Conservation (phyloP, 257 asterid species). For the Jaltomata sinuosa region DNA sequence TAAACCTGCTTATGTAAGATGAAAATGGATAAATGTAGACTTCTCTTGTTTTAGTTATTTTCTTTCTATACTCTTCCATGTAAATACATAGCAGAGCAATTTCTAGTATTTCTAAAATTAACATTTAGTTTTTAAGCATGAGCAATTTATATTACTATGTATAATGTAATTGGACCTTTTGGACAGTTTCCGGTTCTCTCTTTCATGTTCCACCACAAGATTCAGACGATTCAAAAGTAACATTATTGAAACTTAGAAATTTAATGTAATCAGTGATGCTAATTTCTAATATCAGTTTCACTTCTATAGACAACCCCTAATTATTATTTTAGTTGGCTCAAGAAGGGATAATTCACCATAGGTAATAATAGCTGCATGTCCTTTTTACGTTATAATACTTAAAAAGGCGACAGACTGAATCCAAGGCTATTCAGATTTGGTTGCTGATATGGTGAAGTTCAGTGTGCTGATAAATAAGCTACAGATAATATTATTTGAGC, state of each 20-base stretch:
- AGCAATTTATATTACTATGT: not conserved
- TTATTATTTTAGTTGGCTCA: not conserved
- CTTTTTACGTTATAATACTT: not conserved
- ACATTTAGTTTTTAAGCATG: not conserved
- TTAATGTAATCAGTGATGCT: not conserved
- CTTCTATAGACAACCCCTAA: not conserved
- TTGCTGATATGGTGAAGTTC: not conserved
- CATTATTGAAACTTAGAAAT: not conserved
- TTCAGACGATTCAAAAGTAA: not conserved
- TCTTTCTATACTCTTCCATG: not conserved
- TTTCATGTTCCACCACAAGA: not conserved
- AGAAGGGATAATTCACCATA: not conserved
- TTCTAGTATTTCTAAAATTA: not conserved
- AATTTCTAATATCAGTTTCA: not conserved
- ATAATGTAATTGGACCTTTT: not conserved
- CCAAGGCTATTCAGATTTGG: not conserved
- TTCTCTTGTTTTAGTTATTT: constrained; percentile 4
- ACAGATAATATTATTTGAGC: not conserved
- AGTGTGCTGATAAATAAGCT: not conserved
- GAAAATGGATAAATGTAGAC: not conserved
- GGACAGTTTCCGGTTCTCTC: not conserved
- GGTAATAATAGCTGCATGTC: not conserved
- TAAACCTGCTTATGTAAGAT: constrained; percentile 74
- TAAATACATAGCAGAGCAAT: not conserved
- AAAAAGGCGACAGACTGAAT: not conserved